phyloP scores from a whole-genome alignment of 345 rosid species.

The Populus tremula region DNA sequence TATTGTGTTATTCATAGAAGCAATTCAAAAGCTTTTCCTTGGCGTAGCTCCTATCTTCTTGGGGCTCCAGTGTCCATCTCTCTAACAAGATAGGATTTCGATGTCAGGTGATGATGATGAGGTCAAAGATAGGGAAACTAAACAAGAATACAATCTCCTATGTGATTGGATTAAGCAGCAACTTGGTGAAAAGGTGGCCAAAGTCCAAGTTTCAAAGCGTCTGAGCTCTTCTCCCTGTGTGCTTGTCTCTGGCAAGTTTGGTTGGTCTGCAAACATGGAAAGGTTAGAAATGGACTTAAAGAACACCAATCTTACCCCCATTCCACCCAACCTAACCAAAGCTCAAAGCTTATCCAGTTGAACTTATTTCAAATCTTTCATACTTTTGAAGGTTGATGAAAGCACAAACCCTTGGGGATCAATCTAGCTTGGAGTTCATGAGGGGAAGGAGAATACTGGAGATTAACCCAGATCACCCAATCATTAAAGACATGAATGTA shows the following conservation, averaged over 20 bases:
- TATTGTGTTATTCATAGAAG: not conserved
- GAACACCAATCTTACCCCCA: not conserved
- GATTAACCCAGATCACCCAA: conserved; percentile 93
- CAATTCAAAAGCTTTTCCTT: not conserved
- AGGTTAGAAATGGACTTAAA: conserved; percentile 45
- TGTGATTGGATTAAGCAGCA: conserved; percentile 99
- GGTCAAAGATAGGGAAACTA: conserved; percentile 75
- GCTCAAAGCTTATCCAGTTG: not conserved
- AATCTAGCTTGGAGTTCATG: conserved; percentile 97
- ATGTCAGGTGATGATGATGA: conserved; percentile 88
- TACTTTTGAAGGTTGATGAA: conserved; percentile 72
- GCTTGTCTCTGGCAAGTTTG: conserved; percentile 95
- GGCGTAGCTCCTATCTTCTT: not conserved
- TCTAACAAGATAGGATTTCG: conserved; percentile 2
- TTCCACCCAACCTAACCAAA: not conserved
- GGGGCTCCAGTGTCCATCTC: not conserved
- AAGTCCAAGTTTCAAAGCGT: conserved; percentile 92
- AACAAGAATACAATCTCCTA: conserved; percentile 73
- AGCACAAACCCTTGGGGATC: conserved; percentile 98
- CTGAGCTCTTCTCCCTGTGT: conserved; percentile 94
- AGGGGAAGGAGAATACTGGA: conserved; percentile 93
- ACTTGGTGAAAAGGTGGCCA: conserved; percentile 92
- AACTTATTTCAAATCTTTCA: not conserved
- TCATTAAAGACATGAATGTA: conserved; percentile 82
- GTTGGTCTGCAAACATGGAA: conserved; percentile 99